Evolutionary conservation across 2,329 filamentous ascomycete genomes (phyloP).

Genomic region (Aspergillus japonicus): DNA sequence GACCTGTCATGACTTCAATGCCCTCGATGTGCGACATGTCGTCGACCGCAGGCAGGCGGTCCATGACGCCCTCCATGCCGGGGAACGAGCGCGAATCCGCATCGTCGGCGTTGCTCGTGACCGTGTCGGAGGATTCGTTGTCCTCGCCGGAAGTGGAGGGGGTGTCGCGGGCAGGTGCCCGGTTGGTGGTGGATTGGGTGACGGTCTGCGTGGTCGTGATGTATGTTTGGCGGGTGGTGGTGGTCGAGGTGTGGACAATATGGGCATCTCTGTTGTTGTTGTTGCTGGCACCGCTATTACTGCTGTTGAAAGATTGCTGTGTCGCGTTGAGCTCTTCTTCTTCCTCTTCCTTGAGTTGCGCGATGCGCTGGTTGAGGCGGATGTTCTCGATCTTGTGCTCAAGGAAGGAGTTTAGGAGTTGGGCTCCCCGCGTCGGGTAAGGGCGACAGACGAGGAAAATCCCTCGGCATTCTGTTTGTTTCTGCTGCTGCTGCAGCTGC

Average conservation of each 20-base stretch:
- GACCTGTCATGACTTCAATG: slow-evolving; percentile 88
- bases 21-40: slow-evolving; percentile 74
- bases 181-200: background rate
- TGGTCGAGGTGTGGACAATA: background rate
- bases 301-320: slow-evolving; percentile 56
- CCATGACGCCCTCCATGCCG: slow-evolving; percentile 68
- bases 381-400: slow-evolving; percentile 98
- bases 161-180: background rate
- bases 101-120: slow-evolving; percentile 32
- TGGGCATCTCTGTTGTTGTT: slow-evolving; percentile 14
- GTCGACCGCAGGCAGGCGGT: slow-evolving; percentile 83
- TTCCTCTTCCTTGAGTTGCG: slow-evolving; percentile 81
- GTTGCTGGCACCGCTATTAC: slow-evolving; percentile 25
- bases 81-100: slow-evolving; percentile 51
- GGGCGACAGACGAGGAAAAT: slow-evolving; percentile 92
- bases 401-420: slow-evolving; percentile 83
- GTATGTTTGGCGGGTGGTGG: slow-evolving; percentile 2
- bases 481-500: slow-evolving; percentile 57
- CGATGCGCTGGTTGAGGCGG: slow-evolving; percentile 76
- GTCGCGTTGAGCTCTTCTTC: slow-evolving; percentile 72
- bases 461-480: slow-evolving; percentile 71
- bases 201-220: background rate
- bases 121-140: slow-evolving; percentile 36
- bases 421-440: slow-evolving; percentile 84
- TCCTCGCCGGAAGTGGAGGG: slow-evolving; percentile 36